Percentiles rank a stretch among this genome's conserved stretches.
Conservation (phyloP, 2,329 filamentous ascomycete genomes). For the Colletotrichum sublineola region DNA sequence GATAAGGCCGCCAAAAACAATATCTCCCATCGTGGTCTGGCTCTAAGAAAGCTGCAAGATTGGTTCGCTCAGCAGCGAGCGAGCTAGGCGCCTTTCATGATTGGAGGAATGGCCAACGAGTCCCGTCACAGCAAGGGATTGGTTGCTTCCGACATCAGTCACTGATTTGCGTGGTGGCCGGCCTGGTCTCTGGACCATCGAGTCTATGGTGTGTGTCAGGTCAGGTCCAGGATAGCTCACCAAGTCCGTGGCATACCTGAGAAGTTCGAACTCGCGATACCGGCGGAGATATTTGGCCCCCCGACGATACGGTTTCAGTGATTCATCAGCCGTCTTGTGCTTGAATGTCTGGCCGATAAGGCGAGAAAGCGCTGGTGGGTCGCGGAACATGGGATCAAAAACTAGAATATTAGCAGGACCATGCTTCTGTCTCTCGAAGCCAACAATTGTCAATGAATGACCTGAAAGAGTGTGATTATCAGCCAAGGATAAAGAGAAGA, state of each 20-base stretch:
- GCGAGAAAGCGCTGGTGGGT: constrained; percentile 72
- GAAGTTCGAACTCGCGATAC: constrained; percentile 83
- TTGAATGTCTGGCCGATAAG: constrained; percentile 65
- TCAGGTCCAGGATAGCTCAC: background rate
- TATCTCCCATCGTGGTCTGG: constrained; percentile 90
- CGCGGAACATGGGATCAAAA: constrained; percentile 88
- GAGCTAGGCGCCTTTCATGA: constrained; percentile 11
- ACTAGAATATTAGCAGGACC: constrained; percentile 80
- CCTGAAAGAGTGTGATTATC: constrained; percentile 57
- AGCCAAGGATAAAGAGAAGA: background rate
- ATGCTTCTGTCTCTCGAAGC: constrained; percentile 77
- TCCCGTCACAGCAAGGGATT: background rate
- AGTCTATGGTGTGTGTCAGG: constrained; percentile 20
- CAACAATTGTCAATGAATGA: constrained; percentile 92
- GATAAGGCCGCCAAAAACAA: constrained; percentile 87
- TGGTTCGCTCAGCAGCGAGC: constrained; percentile 74
- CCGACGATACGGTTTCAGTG: constrained; percentile 81
- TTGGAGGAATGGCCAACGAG: background rate
- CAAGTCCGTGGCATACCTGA: constrained; percentile 52
- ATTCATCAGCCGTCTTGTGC: constrained; percentile 61
- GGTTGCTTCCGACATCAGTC: background rate
- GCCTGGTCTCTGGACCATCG: background rate
- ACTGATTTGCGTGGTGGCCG: constrained; percentile 1
- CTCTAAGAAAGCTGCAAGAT: constrained; percentile 85
- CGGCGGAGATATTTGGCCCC: constrained; percentile 75